Percentiles rank a stretch among this genome's conserved stretches.
Evolutionary conservation across 2,329 filamentous ascomycete genomes (phyloP).

Genomic region (Acarospora socialis): DNA sequence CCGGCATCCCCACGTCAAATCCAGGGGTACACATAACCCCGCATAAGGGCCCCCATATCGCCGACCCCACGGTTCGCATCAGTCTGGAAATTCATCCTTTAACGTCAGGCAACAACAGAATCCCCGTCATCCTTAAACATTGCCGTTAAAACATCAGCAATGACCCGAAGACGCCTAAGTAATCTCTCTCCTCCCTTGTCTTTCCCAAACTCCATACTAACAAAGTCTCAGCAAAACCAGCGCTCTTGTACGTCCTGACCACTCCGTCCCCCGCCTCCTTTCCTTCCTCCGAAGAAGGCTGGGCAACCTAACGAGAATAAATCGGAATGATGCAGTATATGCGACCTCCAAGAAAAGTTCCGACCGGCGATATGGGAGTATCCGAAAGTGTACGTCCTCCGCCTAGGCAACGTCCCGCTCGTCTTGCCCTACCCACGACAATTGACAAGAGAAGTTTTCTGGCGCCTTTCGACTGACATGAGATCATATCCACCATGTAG

Average conservation of each 20-base stretch:
- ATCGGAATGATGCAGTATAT: conserved; percentile 47
- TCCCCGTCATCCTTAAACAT: too few species aligned
- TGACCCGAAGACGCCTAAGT: too few species aligned
- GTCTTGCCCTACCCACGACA: conserved; percentile 2
- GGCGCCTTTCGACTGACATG: neutral
- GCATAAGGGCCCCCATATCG: too few species aligned
- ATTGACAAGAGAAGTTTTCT: conserved; percentile 1
- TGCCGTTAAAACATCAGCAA: too few species aligned
- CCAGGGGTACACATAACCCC: too few species aligned
- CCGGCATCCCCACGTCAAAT: too few species aligned
- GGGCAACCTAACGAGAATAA: neutral
- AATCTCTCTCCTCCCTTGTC: too few species aligned
- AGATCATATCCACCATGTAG: conserved; percentile 2
- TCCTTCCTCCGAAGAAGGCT: neutral
- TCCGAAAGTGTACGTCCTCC: conserved; percentile 51
- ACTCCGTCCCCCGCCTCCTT: neutral
- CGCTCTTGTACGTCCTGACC: conserved; percentile 31
- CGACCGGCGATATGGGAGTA: conserved; percentile 70
- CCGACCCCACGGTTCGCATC: too few species aligned
- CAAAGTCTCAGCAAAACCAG: conserved; percentile 33
- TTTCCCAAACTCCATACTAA: too few species aligned
- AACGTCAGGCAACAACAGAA: too few species aligned
- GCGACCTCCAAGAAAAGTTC: conserved; percentile 92
- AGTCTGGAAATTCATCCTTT: too few species aligned
- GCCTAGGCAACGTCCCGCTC: conserved; percentile 1